Evolutionary conservation across 805 yeast species (phyloP), one percentile per base, ranked within the genome.

Genomic region (Candida xyloterini): DNA sequence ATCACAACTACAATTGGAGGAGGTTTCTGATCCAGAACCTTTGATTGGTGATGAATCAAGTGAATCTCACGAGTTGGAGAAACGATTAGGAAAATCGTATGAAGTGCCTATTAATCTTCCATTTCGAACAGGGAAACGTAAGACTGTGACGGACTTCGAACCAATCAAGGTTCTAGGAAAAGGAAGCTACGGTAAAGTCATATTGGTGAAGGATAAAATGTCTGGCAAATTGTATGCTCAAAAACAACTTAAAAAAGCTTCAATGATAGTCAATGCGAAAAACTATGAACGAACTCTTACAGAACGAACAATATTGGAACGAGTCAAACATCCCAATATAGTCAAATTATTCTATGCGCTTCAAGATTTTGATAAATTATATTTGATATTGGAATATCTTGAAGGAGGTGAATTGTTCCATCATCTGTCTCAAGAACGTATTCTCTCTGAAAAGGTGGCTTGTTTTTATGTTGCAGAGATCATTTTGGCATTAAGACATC

Each of bases 161-260:
- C 84, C 85, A 2, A 61, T 89, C 6, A 82, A 78, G 49, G 93
- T 87, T 0, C 66, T 88, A 5, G 96, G 96, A 0, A 75, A 80
- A 36, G 96, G 96, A 3, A 88, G 95, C 2, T 88, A 84, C 51
- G 96, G 96, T 3, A 87, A 85, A 56, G 96, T 88, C 3, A 64
- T 85, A 7, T 64, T 88, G 15, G 96, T 88, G 1, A 76, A 78
- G 35, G 89, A 88, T 55, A 67, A 60, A 37, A 46, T 63, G 15
- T 75, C 85, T 0, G 81, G 81, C 0, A 74, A 74, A 48, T 62
- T 88, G 9, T 89, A 76, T 62, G 96, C 96, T 0, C 93, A 86
- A 69, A 88, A 88, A 56, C 95, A 88, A 52, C 65, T 88, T 47
- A 78, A 79, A 51, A 88, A 88, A 59, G 95, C 95, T 1, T 76